These are phyloP conservation scores for Aspergillus sp. DNA, from an alignment of 2,329 filamentous ascomycete genomes.

Conservation along the genomic window DNA sequence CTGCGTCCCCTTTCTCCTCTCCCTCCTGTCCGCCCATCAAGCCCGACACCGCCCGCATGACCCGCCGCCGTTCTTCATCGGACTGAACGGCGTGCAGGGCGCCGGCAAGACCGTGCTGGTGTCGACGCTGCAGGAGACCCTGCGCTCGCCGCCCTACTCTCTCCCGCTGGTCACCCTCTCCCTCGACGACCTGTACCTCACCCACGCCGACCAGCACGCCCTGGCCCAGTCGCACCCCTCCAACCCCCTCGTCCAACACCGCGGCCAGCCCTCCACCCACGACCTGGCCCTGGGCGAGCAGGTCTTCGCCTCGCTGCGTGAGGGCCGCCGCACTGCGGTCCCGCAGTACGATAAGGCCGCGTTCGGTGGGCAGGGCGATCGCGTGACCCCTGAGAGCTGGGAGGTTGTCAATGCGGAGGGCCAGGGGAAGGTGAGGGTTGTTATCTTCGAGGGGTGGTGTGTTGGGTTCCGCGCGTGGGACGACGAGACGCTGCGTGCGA, in stretches of 20 bases:
- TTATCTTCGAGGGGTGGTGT: slow-evolving; percentile 87
- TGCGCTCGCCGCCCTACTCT: slow-evolving; percentile 48
- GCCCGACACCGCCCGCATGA: slow-evolving; percentile 27
- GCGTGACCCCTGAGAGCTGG: slow-evolving; percentile 56
- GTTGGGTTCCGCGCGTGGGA: slow-evolving; percentile 66
- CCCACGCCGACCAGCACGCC: slow-evolving; percentile 56
- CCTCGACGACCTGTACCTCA: slow-evolving; percentile 84
- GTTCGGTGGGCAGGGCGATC: slow-evolving; percentile 66
- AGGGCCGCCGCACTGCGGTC: slow-evolving; percentile 48
- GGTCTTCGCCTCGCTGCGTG: slow-evolving; percentile 53
- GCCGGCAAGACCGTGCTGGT: slow-evolving; percentile 85
- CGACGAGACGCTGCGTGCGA: slow-evolving; percentile 46
- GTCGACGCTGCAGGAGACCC: slow-evolving; percentile 51
- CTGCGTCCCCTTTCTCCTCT: slow-evolving; percentile 67
- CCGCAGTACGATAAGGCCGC: slow-evolving; percentile 79
- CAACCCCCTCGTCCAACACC: slow-evolving; percentile 69
- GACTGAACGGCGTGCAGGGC: slow-evolving; percentile 84
- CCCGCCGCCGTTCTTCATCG: slow-evolving; percentile 66
- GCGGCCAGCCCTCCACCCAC: slow-evolving; percentile 77
- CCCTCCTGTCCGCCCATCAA: slow-evolving; percentile 47
- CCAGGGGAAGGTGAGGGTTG: slow-evolving; percentile 43
- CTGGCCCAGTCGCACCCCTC: slow-evolving; percentile 56
- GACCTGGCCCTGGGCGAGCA: slow-evolving; percentile 56
- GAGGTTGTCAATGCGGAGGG: slow-evolving; percentile 36
- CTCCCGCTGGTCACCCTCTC: slow-evolving; percentile 63